These are phyloP conservation scores for Malus hybrid DNA, from an alignment of 331 rosid genomes.

Conservation along the genomic window DNA sequence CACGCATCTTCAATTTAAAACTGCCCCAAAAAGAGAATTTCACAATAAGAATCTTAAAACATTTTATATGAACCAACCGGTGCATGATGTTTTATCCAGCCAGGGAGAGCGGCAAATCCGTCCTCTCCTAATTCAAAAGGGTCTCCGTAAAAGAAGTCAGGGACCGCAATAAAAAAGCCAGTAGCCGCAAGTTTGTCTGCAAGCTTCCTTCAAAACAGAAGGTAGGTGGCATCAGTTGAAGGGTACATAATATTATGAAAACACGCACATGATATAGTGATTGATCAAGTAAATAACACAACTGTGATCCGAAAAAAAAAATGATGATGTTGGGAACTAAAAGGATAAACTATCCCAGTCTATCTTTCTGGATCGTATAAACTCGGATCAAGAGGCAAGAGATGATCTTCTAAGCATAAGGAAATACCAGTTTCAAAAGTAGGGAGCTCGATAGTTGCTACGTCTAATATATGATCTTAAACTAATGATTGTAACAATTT, in stretches of 20 bases:
- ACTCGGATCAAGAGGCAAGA: neutral
- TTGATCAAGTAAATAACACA: neutral
- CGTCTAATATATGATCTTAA: neutral
- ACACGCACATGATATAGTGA: neutral
- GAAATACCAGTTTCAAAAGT: neutral
- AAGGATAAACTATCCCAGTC: neutral
- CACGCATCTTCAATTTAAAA: neutral
- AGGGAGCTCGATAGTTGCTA: neutral
- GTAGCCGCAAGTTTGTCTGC: constrained; percentile 23
- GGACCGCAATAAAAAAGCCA: constrained; percentile 23
- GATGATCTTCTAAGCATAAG: neutral
- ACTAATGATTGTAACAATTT: neutral
- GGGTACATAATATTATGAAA: neutral
- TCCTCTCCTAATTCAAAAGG: constrained; percentile 10
- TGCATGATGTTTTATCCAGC: constrained; percentile 5
- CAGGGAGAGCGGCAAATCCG: neutral
- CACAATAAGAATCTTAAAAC: neutral
- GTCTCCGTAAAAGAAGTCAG: constrained; percentile 20
- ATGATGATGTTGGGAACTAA: neutral
- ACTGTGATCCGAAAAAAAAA: neutral
- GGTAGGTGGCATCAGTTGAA: neutral
- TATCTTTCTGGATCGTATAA: neutral
- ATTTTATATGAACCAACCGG: neutral
- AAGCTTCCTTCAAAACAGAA: constrained; percentile 13
- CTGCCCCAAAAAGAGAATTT: neutral